Evolutionary conservation across 345 rosid species (phyloP).

Genomic region (Hibiscus syriacus): DNA sequence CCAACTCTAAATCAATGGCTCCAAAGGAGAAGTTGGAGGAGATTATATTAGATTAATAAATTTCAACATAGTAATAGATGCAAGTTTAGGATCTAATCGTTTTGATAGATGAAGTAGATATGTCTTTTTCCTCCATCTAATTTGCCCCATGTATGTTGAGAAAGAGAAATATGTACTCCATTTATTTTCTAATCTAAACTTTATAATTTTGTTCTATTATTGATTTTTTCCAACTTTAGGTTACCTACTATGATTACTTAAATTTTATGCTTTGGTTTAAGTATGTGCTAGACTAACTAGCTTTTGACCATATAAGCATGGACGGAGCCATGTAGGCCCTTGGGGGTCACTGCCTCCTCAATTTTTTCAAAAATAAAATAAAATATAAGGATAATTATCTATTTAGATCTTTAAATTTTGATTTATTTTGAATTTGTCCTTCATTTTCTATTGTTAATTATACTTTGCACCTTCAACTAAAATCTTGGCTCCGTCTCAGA

Average conservation of each 20-base stretch:
- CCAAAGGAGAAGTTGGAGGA: constrained; percentile 26
- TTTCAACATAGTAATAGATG: constrained; percentile 4
- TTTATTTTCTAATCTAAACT: neutral
- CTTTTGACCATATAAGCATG: neutral
- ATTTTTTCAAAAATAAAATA: no score
- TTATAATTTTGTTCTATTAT: neutral
- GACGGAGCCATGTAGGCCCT: no score
- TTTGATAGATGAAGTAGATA: neutral
- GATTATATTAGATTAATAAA: neutral
- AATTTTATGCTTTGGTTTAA: neutral
- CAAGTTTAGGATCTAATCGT: constrained; percentile 4
- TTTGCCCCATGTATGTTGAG: neutral
- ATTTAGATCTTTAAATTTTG: no score
- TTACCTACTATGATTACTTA: neutral
- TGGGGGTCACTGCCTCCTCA: no score
- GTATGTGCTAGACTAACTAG: neutral
- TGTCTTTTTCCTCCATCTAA: neutral
- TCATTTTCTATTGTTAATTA: no score
- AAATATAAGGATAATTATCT: no score
- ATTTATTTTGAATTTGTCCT: no score
- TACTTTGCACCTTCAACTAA: no score
- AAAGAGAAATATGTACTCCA: no score
- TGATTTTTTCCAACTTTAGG: neutral
- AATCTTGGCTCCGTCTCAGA: no score
- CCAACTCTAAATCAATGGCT: no score